Conservation (phyloP, 148 eudicot species). For the Camellia sinensis region DNA sequence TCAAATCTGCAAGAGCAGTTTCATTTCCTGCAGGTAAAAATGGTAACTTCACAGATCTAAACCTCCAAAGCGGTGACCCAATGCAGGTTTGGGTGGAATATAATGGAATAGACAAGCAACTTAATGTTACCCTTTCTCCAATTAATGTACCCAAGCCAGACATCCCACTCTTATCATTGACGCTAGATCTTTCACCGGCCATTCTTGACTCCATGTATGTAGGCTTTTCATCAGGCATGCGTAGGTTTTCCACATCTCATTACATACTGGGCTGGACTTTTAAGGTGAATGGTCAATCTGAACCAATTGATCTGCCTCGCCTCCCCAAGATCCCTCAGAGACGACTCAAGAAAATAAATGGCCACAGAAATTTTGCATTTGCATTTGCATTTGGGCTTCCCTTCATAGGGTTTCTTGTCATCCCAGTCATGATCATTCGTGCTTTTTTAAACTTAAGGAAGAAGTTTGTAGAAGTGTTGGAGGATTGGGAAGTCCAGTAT, state of each 20-base stretch:
- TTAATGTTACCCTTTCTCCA: no score
- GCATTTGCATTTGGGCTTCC: background rate
- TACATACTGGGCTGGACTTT: conserved; percentile 5
- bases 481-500: conserved; percentile 16
- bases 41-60: no score
- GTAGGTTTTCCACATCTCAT: background rate
- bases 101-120: no score
- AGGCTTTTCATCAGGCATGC: background rate
- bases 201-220: conserved; percentile 1
- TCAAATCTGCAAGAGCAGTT: background rate
- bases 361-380: no score
- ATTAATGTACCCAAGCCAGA: no score
- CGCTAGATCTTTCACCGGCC: no score
- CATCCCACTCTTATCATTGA: no score
- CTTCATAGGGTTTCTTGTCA: background rate
- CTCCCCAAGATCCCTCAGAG: background rate
- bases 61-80: no score
- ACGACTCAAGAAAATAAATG: background rate
- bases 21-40: no score
- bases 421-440: no score
- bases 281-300: conserved; percentile 3
- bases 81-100: no score
- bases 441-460: background rate
- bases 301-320: background rate
- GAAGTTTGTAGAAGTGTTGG: background rate